Evolutionary conservation across 169 alveolate genomes (phyloP).

Genomic region (Amoebophrya sp.): DNA sequence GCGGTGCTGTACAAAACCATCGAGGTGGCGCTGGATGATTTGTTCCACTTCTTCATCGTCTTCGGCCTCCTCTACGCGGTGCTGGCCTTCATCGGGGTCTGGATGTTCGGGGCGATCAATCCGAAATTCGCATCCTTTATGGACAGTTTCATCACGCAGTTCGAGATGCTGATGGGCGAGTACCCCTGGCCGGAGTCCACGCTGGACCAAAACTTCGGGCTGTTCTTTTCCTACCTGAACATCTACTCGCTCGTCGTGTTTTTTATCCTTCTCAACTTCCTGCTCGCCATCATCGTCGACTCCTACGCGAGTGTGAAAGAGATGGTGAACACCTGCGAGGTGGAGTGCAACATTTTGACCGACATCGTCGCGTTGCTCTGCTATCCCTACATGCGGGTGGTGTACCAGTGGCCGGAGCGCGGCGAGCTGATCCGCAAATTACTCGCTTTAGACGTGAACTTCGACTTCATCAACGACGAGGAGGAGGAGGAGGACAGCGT

Average conservation of each 20-base stretch:
- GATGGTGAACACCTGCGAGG: background rate
- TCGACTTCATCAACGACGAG: background rate
- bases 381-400: background rate
- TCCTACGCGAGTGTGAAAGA: background rate
- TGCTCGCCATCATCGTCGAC: conserved; percentile 25
- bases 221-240: background rate
- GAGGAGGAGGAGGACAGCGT: background rate
- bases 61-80: background rate
- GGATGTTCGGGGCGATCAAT: conserved; percentile 19
- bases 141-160: conserved; percentile 8
- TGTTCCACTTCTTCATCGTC: background rate
- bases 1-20: background rate
- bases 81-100: background rate
- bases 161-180: conserved; percentile 29
- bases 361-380: background rate
- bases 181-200: background rate
- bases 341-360: conserved; percentile 15
- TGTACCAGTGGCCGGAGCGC: background rate
- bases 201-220: background rate
- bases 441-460: background rate
- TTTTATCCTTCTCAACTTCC: conserved; percentile 9
- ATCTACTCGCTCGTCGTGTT: conserved; percentile 13
- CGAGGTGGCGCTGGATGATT: background rate
- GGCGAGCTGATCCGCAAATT: background rate
- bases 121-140: background rate